A percentile compares a stretch with the other conserved stretches of the same genome.
phyloP scores from a whole-genome alignment of 2,329 filamentous ascomycete species.

The Colletotrichum abscissum region DNA sequence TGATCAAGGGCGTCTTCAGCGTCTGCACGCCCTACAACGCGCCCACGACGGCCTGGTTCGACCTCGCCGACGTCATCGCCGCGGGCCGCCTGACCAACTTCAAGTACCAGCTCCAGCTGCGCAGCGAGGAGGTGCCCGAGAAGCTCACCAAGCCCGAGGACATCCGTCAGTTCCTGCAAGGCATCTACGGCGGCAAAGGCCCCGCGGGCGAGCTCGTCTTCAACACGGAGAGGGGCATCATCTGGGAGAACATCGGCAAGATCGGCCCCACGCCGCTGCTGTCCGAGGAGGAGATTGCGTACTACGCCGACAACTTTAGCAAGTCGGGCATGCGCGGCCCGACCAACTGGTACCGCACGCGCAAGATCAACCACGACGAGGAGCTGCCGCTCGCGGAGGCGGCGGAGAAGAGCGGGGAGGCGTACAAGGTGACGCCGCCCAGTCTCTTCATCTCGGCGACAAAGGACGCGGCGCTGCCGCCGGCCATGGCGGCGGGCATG shows the following conservation, averaged over 20 bases:
- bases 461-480: constrained; percentile 78
- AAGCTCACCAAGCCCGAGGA: constrained; percentile 67
- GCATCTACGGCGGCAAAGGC: constrained; percentile 75
- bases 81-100: constrained; percentile 73
- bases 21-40: constrained; percentile 81
- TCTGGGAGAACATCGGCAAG: constrained; percentile 70
- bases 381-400: constrained; percentile 72
- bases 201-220: constrained; percentile 68
- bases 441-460: constrained; percentile 80
- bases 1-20: constrained; percentile 80
- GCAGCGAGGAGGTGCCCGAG: constrained; percentile 73
- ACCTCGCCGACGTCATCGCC: constrained; percentile 70
- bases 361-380: constrained; percentile 79
- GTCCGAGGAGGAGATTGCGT: constrained; percentile 76
- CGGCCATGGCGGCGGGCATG: constrained; percentile 79
- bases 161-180: constrained; percentile 77
- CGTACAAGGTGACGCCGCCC: constrained; percentile 67
- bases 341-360: constrained; percentile 88
- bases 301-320: constrained; percentile 79
- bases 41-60: constrained; percentile 62
- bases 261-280: constrained; percentile 70
- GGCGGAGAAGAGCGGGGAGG: constrained; percentile 41
- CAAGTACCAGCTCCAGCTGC: constrained; percentile 86
- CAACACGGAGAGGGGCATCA: constrained; percentile 68
- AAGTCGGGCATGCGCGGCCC: constrained; percentile 81